Percentiles rank a stretch among this genome's conserved stretches.
These are phyloP conservation scores for Atkinsonella texensis DNA, from an alignment of 2,329 filamentous ascomycete genomes.

Conservation along the genomic window DNA sequence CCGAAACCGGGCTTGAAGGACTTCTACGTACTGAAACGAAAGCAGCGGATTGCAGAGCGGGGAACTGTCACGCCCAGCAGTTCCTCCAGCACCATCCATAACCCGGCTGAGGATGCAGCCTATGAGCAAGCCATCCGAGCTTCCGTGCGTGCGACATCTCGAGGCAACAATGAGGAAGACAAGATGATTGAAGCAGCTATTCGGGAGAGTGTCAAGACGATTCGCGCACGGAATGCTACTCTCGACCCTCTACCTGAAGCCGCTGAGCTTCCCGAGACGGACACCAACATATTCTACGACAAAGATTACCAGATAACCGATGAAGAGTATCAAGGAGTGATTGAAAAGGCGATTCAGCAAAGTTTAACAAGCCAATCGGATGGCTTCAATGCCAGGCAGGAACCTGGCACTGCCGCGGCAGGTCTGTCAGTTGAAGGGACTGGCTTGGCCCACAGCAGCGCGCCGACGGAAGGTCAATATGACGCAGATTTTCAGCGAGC, in stretches of 20 bases:
- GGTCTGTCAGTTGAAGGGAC: slow-evolving; percentile 4
- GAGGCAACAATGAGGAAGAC: slow-evolving; percentile 58
- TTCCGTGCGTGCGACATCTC: slow-evolving; percentile 59
- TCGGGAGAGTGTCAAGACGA: slow-evolving; percentile 54
- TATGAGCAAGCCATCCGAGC: slow-evolving; percentile 60
- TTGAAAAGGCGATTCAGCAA: slow-evolving; percentile 43
- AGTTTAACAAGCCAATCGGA: slow-evolving; percentile 26
- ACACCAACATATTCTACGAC: slow-evolving; percentile 23
- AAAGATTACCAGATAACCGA: slow-evolving; percentile 38
- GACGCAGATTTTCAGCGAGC: slow-evolving; percentile 26
- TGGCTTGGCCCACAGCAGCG: neutral
- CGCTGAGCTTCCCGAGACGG: slow-evolving; percentile 12
- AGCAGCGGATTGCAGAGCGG: slow-evolving; percentile 28
- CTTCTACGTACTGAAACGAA: slow-evolving; percentile 42
- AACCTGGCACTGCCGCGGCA: slow-evolving; percentile 10
- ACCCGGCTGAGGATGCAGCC: slow-evolving; percentile 37
- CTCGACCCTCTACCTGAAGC: slow-evolving; percentile 16
- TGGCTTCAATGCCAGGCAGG: slow-evolving; percentile 8
- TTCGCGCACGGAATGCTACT: slow-evolving; percentile 21
- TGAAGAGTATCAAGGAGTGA: slow-evolving; percentile 43
- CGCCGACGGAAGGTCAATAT: neutral
- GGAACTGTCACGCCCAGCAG: slow-evolving; percentile 9
- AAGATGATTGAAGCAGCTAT: slow-evolving; percentile 61
- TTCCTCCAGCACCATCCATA: slow-evolving; percentile 6
- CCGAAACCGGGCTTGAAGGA: slow-evolving; percentile 47